phyloP scores from a whole-genome alignment of 805 yeast genomes.

The Nakazawaea wyomingensis region DNA sequence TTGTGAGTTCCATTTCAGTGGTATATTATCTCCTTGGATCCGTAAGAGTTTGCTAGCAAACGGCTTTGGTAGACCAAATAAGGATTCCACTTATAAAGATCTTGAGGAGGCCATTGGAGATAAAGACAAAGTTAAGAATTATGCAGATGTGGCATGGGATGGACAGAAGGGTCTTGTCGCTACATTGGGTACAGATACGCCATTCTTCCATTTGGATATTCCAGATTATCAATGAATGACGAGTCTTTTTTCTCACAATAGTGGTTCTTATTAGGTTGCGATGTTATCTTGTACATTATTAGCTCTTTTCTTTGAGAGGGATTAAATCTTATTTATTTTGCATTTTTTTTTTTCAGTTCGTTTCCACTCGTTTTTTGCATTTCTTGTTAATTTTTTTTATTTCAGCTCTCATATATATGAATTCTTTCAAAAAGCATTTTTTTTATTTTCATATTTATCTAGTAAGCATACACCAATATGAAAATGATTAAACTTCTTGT shows the following conservation, averaged over 20 bases:
- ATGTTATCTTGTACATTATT: background rate
- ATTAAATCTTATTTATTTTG: too few relatives aligned
- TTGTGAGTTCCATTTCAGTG: conserved; percentile 86
- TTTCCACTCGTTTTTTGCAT: too few relatives aligned
- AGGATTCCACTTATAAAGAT: conserved; percentile 30
- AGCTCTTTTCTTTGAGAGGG: background rate
- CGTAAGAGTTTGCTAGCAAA: conserved; percentile 67
- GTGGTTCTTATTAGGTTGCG: background rate
- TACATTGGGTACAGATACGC: conserved; percentile 59
- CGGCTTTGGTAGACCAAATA: conserved; percentile 55
- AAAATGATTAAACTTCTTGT: too few relatives aligned
- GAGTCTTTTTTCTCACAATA: too few relatives aligned
- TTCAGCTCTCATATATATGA: too few relatives aligned
- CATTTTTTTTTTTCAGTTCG: too few relatives aligned
- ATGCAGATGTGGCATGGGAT: conserved; percentile 20
- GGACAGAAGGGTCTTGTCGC: conserved; percentile 28
- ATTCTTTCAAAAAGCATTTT: too few relatives aligned
- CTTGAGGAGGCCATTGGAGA: conserved; percentile 13
- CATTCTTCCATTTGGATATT: conserved; percentile 74
- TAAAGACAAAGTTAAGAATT: background rate
- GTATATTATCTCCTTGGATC: conserved; percentile 83
- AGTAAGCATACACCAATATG: too few relatives aligned
- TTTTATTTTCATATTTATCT: too few relatives aligned
- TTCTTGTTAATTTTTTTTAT: too few relatives aligned
- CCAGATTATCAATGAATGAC: conserved; percentile 41